Conservation (phyloP, 345 rosid genomes). For the Populus pruinosa region DNA sequence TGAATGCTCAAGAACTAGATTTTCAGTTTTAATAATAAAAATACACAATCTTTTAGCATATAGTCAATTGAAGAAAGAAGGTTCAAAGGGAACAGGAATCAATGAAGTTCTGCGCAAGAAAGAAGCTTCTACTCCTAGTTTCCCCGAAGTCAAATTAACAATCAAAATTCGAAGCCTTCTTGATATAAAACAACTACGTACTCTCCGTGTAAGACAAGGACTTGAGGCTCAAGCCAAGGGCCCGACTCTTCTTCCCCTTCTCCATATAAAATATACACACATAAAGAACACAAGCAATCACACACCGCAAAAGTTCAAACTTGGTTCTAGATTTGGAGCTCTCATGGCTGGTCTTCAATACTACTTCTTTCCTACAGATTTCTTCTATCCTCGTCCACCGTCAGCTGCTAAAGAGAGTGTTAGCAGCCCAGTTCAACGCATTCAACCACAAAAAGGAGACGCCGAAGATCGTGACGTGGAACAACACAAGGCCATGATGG, state of each 20-base stretch:
- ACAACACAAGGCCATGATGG: background rate
- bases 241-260: background rate
- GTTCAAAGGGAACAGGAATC: too few relatives aligned
- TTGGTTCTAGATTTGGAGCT: background rate
- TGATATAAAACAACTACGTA: background rate
- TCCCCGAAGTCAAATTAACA: background rate
- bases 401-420: background rate
- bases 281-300: background rate
- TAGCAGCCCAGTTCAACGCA: background rate
- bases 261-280: background rate
- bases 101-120: background rate
- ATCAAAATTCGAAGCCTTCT: background rate
- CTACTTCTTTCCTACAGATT: conserved; percentile 25
- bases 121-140: background rate
- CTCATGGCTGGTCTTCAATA: conserved; percentile 20
- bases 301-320: background rate
- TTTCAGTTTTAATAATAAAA: too few relatives aligned
- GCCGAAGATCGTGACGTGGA: background rate
- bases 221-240: background rate
- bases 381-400: conserved; percentile 15
- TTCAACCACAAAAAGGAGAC: background rate
- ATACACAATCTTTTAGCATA: too few relatives aligned
- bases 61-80: too few relatives aligned
- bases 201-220: background rate
- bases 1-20: too few relatives aligned